Conservation (phyloP, 352 stramenopile species). For the Halophytophthora polymorphica region DNA sequence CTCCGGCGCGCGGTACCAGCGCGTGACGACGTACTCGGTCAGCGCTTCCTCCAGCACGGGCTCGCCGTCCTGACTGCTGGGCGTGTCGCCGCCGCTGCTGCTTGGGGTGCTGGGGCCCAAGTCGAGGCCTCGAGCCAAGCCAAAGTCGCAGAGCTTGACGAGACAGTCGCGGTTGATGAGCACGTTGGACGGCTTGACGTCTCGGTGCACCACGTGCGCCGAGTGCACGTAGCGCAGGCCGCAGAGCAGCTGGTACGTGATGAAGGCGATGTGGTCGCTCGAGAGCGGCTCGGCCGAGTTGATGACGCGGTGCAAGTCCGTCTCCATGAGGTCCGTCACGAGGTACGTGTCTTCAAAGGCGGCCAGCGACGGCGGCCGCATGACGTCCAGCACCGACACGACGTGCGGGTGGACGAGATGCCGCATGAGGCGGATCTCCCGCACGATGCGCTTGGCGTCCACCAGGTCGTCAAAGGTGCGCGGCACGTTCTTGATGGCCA, state of each 20-base stretch:
- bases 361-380: slow-evolving; percentile 64
- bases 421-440: slow-evolving; percentile 81
- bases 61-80: slow-evolving; percentile 36
- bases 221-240: slow-evolving; percentile 83
- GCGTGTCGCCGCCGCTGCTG: slow-evolving; percentile 21
- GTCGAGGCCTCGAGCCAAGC: slow-evolving; percentile 76
- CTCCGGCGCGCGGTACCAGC: slow-evolving; percentile 93
- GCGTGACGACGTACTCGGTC: slow-evolving; percentile 92
- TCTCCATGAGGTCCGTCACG: slow-evolving; percentile 83
- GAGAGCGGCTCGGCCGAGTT: slow-evolving; percentile 68
- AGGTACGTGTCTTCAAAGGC: slow-evolving; percentile 87
- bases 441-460: slow-evolving; percentile 82
- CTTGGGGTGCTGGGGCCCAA: slow-evolving; percentile 21
- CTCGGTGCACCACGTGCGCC: slow-evolving; percentile 83
- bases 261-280: slow-evolving; percentile 76
- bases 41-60: slow-evolving; percentile 47
- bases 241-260: slow-evolving; percentile 83
- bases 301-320: slow-evolving; percentile 78
- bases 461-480: slow-evolving; percentile 84
- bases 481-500: slow-evolving; percentile 85
- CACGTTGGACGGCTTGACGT: slow-evolving; percentile 97
- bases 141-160: slow-evolving; percentile 91
- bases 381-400: slow-evolving; percentile 69
- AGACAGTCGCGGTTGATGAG: slow-evolving; percentile 92
- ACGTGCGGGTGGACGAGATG: slow-evolving; percentile 73